phyloP scores from a whole-genome alignment of 257 asterid species.

The Solanum lignicaule region DNA sequence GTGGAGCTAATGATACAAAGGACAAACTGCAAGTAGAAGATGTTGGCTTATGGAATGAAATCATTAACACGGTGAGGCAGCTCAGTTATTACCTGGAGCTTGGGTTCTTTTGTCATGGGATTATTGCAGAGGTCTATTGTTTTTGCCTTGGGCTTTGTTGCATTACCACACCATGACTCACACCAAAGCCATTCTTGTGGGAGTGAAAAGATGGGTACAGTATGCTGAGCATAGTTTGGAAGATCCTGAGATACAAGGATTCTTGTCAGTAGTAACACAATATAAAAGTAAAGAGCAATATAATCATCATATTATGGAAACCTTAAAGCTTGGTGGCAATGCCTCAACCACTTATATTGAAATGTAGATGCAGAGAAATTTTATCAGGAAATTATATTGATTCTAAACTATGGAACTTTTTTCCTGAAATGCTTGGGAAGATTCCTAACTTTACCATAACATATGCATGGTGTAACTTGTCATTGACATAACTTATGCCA shows the following conservation, averaged over 20 bases:
- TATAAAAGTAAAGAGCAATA: neutral
- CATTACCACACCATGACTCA: constrained; percentile 97
- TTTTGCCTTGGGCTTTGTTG: constrained; percentile 80
- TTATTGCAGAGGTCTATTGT: constrained; percentile 98
- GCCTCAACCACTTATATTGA: neutral
- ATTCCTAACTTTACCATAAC: neutral
- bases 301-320: neutral
- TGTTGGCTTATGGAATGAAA: neutral
- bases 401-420: neutral
- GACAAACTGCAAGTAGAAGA: neutral
- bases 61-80: neutral
- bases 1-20: neutral
- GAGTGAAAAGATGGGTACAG: constrained; percentile 91
- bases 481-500: neutral
- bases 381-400: neutral
- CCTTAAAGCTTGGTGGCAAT: neutral
- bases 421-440: neutral
- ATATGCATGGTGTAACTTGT: neutral
- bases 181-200: constrained; percentile 99
- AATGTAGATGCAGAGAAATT: neutral
- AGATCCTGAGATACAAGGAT: constrained; percentile 56
- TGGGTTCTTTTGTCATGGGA: constrained; percentile 99
- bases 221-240: constrained; percentile 96
- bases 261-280: constrained; percentile 8
- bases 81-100: constrained; percentile 64